Evolutionary conservation across 2,329 filamentous ascomycete genomes (phyloP).

Genomic region (Pyricularia grisea): DNA sequence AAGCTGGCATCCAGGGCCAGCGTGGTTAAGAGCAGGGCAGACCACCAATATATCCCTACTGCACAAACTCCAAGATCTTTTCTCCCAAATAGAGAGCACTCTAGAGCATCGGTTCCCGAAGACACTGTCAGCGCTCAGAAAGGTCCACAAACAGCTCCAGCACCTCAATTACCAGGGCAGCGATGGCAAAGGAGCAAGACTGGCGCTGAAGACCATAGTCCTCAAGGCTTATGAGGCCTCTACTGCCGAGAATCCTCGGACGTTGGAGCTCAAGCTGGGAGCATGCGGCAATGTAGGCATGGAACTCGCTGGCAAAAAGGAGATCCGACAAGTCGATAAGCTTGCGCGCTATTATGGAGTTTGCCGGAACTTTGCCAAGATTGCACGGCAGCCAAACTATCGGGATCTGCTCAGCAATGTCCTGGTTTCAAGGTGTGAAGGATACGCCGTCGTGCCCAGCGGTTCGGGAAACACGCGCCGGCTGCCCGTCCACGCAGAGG

Average conservation of each 20-base stretch:
- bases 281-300: neutral
- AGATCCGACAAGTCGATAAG: slow-evolving; percentile 1
- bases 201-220: neutral
- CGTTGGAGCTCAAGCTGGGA: neutral
- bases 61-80: neutral
- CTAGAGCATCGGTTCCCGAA: neutral
- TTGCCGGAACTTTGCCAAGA: slow-evolving; percentile 2
- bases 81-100: neutral
- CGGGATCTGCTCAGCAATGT: neutral
- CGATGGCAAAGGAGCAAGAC: neutral
- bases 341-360: slow-evolving; percentile 2
- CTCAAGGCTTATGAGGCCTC: neutral
- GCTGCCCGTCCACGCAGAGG: slow-evolving; percentile 3
- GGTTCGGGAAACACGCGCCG: neutral
- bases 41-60: neutral
- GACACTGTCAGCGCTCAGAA: neutral
- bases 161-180: neutral
- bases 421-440: neutral
- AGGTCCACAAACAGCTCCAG: neutral
- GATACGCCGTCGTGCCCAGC: neutral
- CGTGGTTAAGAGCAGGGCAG: too few species aligned
- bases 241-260: neutral
- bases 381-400: neutral
- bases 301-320: neutral
- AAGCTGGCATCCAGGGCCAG: too few species aligned